Evolutionary conservation across 208 protist species (phyloP).

Genomic region (Wallacemonas sp.): DNA sequence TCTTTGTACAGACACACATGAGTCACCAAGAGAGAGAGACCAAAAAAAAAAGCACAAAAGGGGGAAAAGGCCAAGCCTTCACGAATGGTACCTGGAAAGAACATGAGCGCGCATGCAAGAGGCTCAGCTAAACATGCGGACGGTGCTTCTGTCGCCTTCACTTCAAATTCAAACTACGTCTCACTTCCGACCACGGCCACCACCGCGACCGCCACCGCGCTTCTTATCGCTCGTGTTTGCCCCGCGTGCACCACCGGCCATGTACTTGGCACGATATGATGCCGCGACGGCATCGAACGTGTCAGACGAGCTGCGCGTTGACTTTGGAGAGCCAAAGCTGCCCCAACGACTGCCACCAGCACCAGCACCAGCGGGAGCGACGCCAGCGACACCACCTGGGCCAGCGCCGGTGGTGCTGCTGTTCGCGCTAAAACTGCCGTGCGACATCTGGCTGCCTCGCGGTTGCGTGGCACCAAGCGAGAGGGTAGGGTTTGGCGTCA

Average conservation of each 20-base stretch:
- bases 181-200: constrained; percentile 9
- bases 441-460: background rate
- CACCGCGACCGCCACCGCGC: constrained; percentile 6
- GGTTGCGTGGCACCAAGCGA: too few relatives aligned
- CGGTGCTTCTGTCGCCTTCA: too few relatives aligned
- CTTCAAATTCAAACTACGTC: too few relatives aligned
- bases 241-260: background rate
- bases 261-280: constrained; percentile 10
- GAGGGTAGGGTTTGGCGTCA: too few relatives aligned
- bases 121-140: too few relatives aligned
- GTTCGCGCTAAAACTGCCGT: constrained; percentile 1
- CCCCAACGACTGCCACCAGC: background rate
- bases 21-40: too few relatives aligned
- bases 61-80: too few relatives aligned
- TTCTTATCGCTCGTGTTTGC: background rate
- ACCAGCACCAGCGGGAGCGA: background rate
- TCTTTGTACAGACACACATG: too few relatives aligned
- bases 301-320: background rate
- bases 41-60: too few relatives aligned
- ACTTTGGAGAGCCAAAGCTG: constrained; percentile 7
- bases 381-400: background rate
- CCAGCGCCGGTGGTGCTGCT: constrained; percentile 7
- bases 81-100: too few relatives aligned
- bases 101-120: too few relatives aligned
- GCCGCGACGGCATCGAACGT: constrained; percentile 9